These are phyloP conservation scores for Kazachstania taianensis DNA, from an alignment of 805 yeast genomes.

Conservation along the genomic window DNA sequence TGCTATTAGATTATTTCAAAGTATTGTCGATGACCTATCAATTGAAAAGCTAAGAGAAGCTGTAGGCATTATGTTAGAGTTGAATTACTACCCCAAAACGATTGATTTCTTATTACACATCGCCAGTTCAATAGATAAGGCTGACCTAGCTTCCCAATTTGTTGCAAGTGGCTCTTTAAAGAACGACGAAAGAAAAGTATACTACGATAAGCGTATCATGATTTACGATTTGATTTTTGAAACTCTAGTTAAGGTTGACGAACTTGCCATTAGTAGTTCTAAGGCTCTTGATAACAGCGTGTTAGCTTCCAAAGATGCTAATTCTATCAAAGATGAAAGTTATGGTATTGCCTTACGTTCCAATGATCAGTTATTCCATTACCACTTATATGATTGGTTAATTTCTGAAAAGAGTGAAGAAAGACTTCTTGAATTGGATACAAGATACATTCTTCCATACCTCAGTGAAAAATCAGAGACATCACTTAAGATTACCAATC, in stretches of 20 bases:
- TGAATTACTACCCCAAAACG: slow-evolving; percentile 77
- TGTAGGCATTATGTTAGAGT: slow-evolving; percentile 61
- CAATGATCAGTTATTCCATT: slow-evolving; percentile 80
- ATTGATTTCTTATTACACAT: slow-evolving; percentile 71
- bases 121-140: slow-evolving; percentile 57
- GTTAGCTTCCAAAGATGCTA: slow-evolving; percentile 21
- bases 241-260: slow-evolving; percentile 62
- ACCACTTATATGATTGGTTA: slow-evolving; percentile 87
- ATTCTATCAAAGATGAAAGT: slow-evolving; percentile 54
- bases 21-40: slow-evolving; percentile 67
- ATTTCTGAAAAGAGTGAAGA: slow-evolving; percentile 68
- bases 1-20: slow-evolving; percentile 67
- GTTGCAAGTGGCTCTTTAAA: slow-evolving; percentile 41
- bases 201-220: slow-evolving; percentile 43
- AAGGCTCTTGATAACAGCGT: slow-evolving; percentile 4
- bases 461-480: slow-evolving; percentile 55
- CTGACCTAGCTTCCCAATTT: slow-evolving; percentile 48
- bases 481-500: slow-evolving; percentile 64
- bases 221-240: slow-evolving; percentile 69
- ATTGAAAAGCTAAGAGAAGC: slow-evolving; percentile 77
- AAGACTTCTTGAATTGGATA: slow-evolving; percentile 65
- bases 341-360: slow-evolving; percentile 66
- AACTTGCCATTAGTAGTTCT: slow-evolving; percentile 38
- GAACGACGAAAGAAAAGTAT: slow-evolving; percentile 41
- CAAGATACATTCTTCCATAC: slow-evolving; percentile 71